Base-by-base conservation (phyloP, 2,329 filamentous ascomycete species). In the Fusarium incarnatum region DNA sequence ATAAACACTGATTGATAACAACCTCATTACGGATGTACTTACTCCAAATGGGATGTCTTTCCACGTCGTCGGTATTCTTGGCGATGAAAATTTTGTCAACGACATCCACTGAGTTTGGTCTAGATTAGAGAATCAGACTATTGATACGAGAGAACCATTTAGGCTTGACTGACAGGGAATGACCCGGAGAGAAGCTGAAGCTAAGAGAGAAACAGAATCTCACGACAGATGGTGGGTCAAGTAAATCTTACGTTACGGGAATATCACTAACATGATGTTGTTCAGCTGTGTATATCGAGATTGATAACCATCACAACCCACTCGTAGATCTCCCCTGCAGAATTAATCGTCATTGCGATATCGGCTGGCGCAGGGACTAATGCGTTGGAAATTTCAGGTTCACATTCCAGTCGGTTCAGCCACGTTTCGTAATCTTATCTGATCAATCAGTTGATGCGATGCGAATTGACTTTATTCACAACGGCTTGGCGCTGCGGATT, bases 1-100 rank as follows among this genome's bases (percentile, higher is more conserved):
- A 42, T 55, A 37, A 48, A 16, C 49, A 62, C 45, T 67, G 67
- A 70, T 63, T 70, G 67, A 70, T 70, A 67, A 56, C 66, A 55
- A 22, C 15, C 30, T 50, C 47, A 50, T 23, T 27, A 37, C 60
- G 54, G 54, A 66, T 30, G 10, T 34, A 30, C 20, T 37, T 45
- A 32, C 56, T 23, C 15, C 34, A 53, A 49, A 61, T 40, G 25
- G 42, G 55, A 4, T 34, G 32, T 37, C 56, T 55, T 61, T 32
- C 63, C 63, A 61, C 37, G 16, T 40, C 23, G 42, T 61, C 63
- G 63, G 62, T 56, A 55, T 46, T 2, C 60, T 63, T 64, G 58
- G 57, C 57, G 23, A 57, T 48, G 50, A 53, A 50, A 41, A 8
- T 32, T 48, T 11, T 53, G n/a, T 25, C 5, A 23, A 22, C 6